Percentiles rank a stretch among this genome's conserved stretches.
Conservation (phyloP, 1,284 basidiomycete genomes). For the Ganoderma meredithae region DNA sequence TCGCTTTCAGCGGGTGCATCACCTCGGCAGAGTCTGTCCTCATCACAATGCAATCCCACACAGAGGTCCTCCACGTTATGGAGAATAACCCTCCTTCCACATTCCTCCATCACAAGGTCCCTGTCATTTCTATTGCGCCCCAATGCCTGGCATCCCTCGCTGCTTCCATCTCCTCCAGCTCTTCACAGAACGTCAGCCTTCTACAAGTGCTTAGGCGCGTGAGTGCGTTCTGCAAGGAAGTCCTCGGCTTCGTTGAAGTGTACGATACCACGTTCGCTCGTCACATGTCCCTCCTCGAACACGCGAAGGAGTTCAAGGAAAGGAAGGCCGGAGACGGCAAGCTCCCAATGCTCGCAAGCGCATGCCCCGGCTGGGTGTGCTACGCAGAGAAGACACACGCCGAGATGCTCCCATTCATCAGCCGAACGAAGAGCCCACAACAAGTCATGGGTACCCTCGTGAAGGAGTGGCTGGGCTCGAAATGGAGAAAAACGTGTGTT, state of each 20-base stretch:
- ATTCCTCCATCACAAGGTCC: slow-evolving; percentile 55
- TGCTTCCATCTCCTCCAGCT: slow-evolving; percentile 66
- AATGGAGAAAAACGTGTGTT: slow-evolving; percentile 71
- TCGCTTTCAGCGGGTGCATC: slow-evolving; percentile 84
- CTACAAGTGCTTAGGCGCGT: slow-evolving; percentile 74
- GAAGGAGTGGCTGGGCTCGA: slow-evolving; percentile 81
- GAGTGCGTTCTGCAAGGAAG: slow-evolving; percentile 63
- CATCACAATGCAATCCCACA: slow-evolving; percentile 96
- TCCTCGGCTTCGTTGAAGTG: slow-evolving; percentile 77
- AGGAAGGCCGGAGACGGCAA: slow-evolving; percentile 52
- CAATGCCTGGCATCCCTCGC: slow-evolving; percentile 93
- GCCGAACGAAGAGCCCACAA: slow-evolving; percentile 90
- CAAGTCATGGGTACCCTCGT: slow-evolving; percentile 94
- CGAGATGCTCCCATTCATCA: slow-evolving; percentile 93
- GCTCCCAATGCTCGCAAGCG: slow-evolving; percentile 92
- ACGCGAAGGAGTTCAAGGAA: slow-evolving; percentile 84
- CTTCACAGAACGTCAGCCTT: slow-evolving; percentile 57
- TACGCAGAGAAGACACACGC: slow-evolving; percentile 98
- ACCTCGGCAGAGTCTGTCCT: slow-evolving; percentile 98
- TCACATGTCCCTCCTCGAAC: slow-evolving; percentile 86
- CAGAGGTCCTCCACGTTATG: slow-evolving; percentile 87
- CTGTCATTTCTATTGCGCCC: slow-evolving; percentile 90
- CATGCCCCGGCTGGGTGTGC: slow-evolving; percentile 99
- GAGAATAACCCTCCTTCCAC: slow-evolving; percentile 55
- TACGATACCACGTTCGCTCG: slow-evolving; percentile 96